These are phyloP conservation scores for Cladorrhinum samala DNA, from an alignment of 495 filamentous ascomycete species.

Conservation along the genomic window DNA sequence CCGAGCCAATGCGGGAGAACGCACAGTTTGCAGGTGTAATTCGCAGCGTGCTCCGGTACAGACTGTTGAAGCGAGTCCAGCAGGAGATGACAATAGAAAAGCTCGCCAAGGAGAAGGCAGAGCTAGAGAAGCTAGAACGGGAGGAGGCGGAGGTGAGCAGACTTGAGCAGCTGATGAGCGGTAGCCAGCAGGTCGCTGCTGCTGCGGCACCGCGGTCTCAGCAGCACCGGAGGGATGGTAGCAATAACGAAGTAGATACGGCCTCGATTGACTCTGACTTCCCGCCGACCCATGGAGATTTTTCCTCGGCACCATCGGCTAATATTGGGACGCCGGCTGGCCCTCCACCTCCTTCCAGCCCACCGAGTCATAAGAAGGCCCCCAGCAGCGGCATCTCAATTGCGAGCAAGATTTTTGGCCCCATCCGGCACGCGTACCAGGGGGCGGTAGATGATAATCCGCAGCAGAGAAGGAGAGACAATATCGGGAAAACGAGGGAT, in stretches of 20 bases:
- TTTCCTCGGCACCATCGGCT: conserved; percentile 53
- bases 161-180: conserved; percentile 83
- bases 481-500: conserved; percentile 91
- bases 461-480: conserved; percentile 83
- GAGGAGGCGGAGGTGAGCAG: conserved; percentile 88
- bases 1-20: conserved; percentile 93
- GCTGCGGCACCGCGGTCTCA: conserved; percentile 55
- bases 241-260: conserved; percentile 52
- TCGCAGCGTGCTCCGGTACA: conserved; percentile 75
- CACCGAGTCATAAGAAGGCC: conserved; percentile 63
- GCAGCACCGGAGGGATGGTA: conserved; percentile 40
- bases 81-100: conserved; percentile 96
- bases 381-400: conserved; percentile 75
- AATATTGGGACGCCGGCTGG: conserved; percentile 50
- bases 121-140: conserved; percentile 76
- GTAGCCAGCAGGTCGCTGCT: conserved; percentile 50
- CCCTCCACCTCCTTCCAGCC: conserved; percentile 14
- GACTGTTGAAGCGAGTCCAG: conserved; percentile 87
- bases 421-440: conserved; percentile 88
- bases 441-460: conserved; percentile 95
- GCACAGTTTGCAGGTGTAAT: conserved; percentile 96
- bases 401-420: conserved; percentile 88
- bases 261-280: conserved; percentile 91
- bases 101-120: conserved; percentile 68
- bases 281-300: conserved; percentile 77